These are phyloP conservation scores for Hippophae rhamnoides DNA, from an alignment of 306 rosid species.

Conservation along the genomic window DNA sequence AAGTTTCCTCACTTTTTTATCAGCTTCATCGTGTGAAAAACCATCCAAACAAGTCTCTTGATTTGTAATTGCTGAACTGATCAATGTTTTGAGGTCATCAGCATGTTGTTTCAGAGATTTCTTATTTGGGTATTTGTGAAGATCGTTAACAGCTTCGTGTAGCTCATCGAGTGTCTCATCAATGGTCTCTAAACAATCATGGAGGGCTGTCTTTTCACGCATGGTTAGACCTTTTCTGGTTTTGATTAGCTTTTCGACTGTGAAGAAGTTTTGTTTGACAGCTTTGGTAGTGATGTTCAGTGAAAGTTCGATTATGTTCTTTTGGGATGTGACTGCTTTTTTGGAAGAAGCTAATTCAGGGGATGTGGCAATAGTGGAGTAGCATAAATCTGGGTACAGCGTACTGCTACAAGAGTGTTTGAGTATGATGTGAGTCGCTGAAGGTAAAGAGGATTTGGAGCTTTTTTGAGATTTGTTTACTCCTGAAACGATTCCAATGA, in stretches of 20 bases:
- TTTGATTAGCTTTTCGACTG: neutral
- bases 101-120: neutral
- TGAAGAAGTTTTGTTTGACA: neutral
- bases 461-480: no score
- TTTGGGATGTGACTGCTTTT: neutral
- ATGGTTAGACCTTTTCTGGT: neutral
- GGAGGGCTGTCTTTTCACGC: neutral
- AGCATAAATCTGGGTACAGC: neutral
- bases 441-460: no score
- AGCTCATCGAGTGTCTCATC: neutral
- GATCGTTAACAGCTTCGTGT: neutral
- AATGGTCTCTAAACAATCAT: neutral
- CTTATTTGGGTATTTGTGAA: neutral
- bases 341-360: neutral
- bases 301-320: neutral
- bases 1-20: neutral
- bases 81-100: neutral
- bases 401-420: constrained; percentile 1
- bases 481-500: no score
- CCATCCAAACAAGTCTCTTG: neutral
- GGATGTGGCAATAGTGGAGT: neutral
- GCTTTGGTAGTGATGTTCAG: neutral
- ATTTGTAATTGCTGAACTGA: neutral
- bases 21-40: neutral
- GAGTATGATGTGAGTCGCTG: neutral